Evolutionary conservation across 139 green algal species (phyloP).

Genomic region (Auxenochlorella pyrenoidosa): DNA sequence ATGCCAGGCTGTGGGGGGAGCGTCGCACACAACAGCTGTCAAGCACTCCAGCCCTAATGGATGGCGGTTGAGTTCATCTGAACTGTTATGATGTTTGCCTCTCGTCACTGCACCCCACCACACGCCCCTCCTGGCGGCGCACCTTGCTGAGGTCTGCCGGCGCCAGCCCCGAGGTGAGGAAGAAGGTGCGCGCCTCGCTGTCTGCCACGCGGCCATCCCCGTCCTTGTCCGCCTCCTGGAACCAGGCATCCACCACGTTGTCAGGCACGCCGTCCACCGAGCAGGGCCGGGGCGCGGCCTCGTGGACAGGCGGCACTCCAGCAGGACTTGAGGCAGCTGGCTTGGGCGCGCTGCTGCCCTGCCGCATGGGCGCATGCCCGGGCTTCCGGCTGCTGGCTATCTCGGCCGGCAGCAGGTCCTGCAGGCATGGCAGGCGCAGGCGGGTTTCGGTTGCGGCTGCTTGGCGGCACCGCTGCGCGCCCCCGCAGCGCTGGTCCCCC

Average conservation of each 20-base stretch:
- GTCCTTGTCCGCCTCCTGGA: constrained; percentile 51
- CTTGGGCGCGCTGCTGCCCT: background rate
- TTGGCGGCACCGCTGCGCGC: background rate
- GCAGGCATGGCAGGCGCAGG: background rate
- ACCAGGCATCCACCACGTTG: constrained; percentile 44
- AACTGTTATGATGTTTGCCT: too few relatives aligned
- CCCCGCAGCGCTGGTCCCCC: background rate
- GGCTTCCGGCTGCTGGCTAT: background rate
- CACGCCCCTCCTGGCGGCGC: too few relatives aligned
- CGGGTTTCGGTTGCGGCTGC: background rate
- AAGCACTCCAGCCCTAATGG: too few relatives aligned
- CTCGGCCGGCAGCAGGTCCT: constrained; percentile 20
- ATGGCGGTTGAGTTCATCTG: too few relatives aligned
- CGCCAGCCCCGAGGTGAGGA: constrained; percentile 48
- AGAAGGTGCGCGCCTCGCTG: constrained; percentile 57
- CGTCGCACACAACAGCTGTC: too few relatives aligned
- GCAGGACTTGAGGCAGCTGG: background rate
- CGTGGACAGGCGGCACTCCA: background rate
- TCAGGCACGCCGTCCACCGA: constrained; percentile 44
- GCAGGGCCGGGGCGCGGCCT: background rate
- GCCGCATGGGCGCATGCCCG: background rate
- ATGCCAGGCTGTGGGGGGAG: background rate
- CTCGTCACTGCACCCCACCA: too few relatives aligned
- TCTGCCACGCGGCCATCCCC: constrained; percentile 52
- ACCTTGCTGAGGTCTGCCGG: constrained; percentile 47